Conservation (phyloP, 495 filamentous ascomycete species). For the Podospora pseudopauciseta region DNA sequence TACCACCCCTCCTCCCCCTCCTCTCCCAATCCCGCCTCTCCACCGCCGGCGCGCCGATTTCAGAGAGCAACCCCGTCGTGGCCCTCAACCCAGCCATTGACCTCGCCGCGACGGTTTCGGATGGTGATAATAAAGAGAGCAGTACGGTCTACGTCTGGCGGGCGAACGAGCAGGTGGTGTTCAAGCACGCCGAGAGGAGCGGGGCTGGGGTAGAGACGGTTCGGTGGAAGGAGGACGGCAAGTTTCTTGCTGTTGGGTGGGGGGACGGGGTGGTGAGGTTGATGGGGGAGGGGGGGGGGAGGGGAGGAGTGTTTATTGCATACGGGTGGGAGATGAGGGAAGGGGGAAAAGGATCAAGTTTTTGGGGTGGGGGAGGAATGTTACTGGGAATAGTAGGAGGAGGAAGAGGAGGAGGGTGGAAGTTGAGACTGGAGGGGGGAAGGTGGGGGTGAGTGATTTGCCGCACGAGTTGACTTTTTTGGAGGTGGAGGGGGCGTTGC, state of each 20-base stretch:
- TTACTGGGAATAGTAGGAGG: conserved; percentile 46
- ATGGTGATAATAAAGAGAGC: conserved; percentile 56
- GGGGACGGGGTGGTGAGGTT: conserved; percentile 67
- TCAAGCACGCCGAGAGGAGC: conserved; percentile 45
- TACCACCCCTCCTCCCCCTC: conserved; percentile 39
- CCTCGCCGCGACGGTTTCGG: conserved; percentile 61
- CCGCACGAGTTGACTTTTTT: conserved; percentile 72
- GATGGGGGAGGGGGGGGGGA: conserved; percentile 70
- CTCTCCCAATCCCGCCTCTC: conserved; percentile 45
- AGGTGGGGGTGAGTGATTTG: conserved; percentile 32
- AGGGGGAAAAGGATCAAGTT: conserved; percentile 52
- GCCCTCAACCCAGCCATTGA: conserved; percentile 81
- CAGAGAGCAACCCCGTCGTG: conserved; percentile 40
- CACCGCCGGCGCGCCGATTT: conserved; percentile 20
- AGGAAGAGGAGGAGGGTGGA: conserved; percentile 24
- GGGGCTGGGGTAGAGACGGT: conserved; percentile 53
- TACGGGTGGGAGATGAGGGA: conserved; percentile 35
- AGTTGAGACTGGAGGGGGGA: conserved; percentile 31
- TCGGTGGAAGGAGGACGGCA: conserved; percentile 78
- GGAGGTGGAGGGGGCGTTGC: conserved; percentile 75
- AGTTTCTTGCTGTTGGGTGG: conserved; percentile 74
- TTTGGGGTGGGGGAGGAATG: conserved; percentile 71
- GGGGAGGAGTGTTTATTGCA: conserved; percentile 72
- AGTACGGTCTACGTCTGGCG: conserved; percentile 57
- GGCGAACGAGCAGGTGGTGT: conserved; percentile 42